These are phyloP conservation scores for Cyclotella baltica DNA, from an alignment of 108 stramenopile genomes.

Conservation along the genomic window DNA sequence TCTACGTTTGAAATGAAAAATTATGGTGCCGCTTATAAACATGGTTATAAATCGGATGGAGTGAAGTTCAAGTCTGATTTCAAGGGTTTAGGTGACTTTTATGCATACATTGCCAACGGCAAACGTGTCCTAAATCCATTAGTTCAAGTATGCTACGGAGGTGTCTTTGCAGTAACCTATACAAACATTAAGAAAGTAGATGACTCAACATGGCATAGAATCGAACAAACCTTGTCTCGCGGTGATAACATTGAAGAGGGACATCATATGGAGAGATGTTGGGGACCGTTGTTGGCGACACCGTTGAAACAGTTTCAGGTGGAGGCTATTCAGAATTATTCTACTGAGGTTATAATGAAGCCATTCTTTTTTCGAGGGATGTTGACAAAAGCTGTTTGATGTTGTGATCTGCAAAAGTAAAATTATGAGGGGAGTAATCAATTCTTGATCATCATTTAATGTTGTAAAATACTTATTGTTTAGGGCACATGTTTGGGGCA, in stretches of 20 bases:
- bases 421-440: no score
- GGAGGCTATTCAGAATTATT: neutral
- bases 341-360: no score
- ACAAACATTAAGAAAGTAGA: neutral
- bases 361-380: no score
- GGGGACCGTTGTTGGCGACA: slow-evolving; percentile 44
- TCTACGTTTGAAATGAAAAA: neutral
- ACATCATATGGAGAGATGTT: slow-evolving; percentile 50
- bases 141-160: slow-evolving; percentile 51
- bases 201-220: slow-evolving; percentile 12
- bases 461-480: no score
- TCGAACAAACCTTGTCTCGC: slow-evolving; percentile 25
- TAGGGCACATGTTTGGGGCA: no score
- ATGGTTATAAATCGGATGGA: neutral
- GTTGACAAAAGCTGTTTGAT: no score
- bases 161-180: slow-evolving; percentile 17
- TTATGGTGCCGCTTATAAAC: slow-evolving; percentile 11
- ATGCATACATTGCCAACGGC: no score
- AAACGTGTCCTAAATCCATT: slow-evolving; percentile 20
- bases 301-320: slow-evolving; percentile 24
- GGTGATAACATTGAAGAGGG: slow-evolving; percentile 55
- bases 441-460: no score
- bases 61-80: slow-evolving; percentile 25
- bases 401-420: no score
- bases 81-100: slow-evolving; percentile 36